phyloP scores from a whole-genome alignment of 2,329 filamentous ascomycete genomes.

The Phaeosphaeriaceae sp. region DNA sequence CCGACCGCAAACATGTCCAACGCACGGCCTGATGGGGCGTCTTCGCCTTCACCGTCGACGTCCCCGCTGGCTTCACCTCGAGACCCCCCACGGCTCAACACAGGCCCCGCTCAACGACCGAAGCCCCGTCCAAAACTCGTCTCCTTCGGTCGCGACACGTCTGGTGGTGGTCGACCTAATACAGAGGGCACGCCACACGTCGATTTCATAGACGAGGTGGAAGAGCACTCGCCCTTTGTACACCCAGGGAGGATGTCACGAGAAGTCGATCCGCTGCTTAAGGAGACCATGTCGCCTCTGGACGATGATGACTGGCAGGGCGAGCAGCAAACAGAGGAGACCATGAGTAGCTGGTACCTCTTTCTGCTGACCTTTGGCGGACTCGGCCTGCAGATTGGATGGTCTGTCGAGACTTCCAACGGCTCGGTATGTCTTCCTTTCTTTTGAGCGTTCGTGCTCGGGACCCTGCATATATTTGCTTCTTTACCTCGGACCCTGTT shows the following conservation, averaged over 20 bases:
- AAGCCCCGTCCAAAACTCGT: slow-evolving; percentile 44
- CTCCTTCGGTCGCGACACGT: slow-evolving; percentile 42
- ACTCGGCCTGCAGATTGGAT: slow-evolving; percentile 88
- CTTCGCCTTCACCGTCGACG: slow-evolving; percentile 15
- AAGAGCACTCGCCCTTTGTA: slow-evolving; percentile 47
- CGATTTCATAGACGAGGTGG: slow-evolving; percentile 45
- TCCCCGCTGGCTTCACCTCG: slow-evolving; percentile 21
- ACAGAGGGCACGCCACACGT: slow-evolving; percentile 25
- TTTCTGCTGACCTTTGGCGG: slow-evolving; percentile 86
- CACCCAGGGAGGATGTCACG: slow-evolving; percentile 33
- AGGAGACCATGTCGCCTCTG: slow-evolving; percentile 42
- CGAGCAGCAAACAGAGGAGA: slow-evolving; percentile 62
- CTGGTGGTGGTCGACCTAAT: slow-evolving; percentile 23
- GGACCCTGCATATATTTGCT: slow-evolving; percentile 14
- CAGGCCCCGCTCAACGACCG: slow-evolving; percentile 18
- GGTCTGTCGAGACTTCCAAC: slow-evolving; percentile 94
- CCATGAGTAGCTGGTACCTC: slow-evolving; percentile 86
- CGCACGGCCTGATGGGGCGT: slow-evolving; percentile 13
- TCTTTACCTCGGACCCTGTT: neutral
- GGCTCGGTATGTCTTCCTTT: slow-evolving; percentile 68
- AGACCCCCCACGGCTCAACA: slow-evolving; percentile 25
- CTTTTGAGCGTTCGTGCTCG: neutral
- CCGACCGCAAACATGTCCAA: slow-evolving; percentile 26
- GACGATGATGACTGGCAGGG: slow-evolving; percentile 53
- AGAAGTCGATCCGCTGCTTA: slow-evolving; percentile 42